Evolutionary conservation across 768 basidiomycete species (phyloP), one percentile per base, ranked within the genome.

Genomic region (Ephemerocybe angulata): DNA sequence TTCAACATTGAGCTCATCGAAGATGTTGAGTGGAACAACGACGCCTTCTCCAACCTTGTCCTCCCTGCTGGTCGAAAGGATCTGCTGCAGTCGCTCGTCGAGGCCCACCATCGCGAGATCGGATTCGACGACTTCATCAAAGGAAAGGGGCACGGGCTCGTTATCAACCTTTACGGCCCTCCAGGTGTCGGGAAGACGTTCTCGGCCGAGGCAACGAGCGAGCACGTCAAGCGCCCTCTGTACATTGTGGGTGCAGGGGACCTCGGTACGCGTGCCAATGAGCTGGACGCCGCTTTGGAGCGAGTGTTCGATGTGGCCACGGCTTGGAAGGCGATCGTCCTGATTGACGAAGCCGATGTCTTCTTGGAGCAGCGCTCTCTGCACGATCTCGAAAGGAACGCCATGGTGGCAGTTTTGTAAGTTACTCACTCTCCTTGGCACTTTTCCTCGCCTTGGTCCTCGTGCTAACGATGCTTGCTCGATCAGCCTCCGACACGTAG

Each of bases 391-490:
- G 76, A 83, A 61, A 76, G 86, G 11, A 88, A 87, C 59, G 85
- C 85, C 1, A 85, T 87, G 79, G 85, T 88, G 5, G 84, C 85
- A 3, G 85, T 86, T 12, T 87, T 84, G 77, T 79, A 63, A 58
- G 73, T 63, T 29, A 42, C 19, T 15, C 1, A 37, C 43, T 31
- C 24, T 19, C 38, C n/a, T n/a, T n/a, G n/a, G n/a, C n/a, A n/a
- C 28, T 31, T 48, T 27, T 56, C 30, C 52, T 33, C 48, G 19
- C 57, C 40, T 50, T 64, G 33, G 61, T 65, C 51, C 47, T 31
- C n/a, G 69, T 67, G 62, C 63, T 62, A 37, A 68, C 62, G 0
- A 59, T 67, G 24, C 55, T 35, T 61, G 63, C 41, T 57, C 65
- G 35, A 62, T 3, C 47, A 80, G 78, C 72, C 72, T 81, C 25